Evolutionary conservation across 306 rosid species (phyloP), one percentile per base, ranked within the genome.

Genomic region (Prunus fruticosa): DNA sequence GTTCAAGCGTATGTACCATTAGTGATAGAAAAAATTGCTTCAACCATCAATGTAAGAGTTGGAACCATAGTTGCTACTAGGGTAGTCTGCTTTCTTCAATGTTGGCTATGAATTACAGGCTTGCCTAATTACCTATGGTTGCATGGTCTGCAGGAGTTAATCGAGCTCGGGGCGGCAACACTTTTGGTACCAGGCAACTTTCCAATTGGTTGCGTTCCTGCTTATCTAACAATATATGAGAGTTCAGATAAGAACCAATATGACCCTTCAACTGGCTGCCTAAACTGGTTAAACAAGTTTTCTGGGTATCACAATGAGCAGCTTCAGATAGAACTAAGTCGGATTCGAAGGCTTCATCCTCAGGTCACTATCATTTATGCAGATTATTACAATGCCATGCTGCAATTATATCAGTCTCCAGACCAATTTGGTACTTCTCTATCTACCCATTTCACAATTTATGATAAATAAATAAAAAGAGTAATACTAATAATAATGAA

Each of bases 1-100:
- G 11, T 88, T 76, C 78, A 62, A 62, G 52, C 87, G 22, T 82
- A 69, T 5, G 89, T 86, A 23, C 83, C 76, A 4, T 16, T 41
- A 2, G 76, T 57, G 41, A 57, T 72, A 22, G 82, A 77, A 62
- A 78, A 6, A 80, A 86, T 84, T 74, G 72, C 80, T 66, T 73
- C 66, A 50, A 80, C 73, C 57, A 90, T 87, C 18, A 53, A 43
- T 1, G 89, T 72, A 72, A 57, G 67, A 56, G 38, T 32, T 32
- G 76, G 67, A 56, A 23, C 5, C 64, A 58, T 23, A 58, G 43
- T 58, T 13, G 15, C 1, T 11, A 49, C 52, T 3, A 3, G 2
- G 18, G 16, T 3, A 49, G 52, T 49, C 12, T 11, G 76, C 10
- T 13, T 13, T 49, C 15, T 49, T 49, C 23, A 53, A 6, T 53